Base-by-base conservation (phyloP, 2,329 filamentous ascomycete species). In the Ophiostoma sp. region DNA sequence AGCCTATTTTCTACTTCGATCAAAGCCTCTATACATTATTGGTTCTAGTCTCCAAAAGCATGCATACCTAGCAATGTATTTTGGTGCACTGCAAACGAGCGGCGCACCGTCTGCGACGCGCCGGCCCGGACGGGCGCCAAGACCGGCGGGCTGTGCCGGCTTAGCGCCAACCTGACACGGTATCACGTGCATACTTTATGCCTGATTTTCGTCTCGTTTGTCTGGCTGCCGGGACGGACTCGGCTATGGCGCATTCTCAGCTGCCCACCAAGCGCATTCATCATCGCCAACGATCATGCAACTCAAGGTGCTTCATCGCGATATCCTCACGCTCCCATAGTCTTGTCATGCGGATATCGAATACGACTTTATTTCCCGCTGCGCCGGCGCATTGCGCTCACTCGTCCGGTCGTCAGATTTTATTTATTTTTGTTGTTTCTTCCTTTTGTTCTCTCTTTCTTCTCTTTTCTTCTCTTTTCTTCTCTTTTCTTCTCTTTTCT, bases 161-260 rank as follows among this genome's bases (percentile, higher is more conserved):
- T 42, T 52, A 36, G 27, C 70, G 67, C 72, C 70, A 71, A 45
- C 42, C 36, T 64, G 36, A 68, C 72, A 69, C 72, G 72, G 0
- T 38, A 27, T 73, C 72, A 73, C 72, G 72, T 73, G 72, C 5
- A 4, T 1, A 63, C 65, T 70, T 65, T 69, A 44, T 45, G n/a
- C 40, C 41, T 18, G 41, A 47, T 45, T 12, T 2, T 18, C 27
- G 55, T 36, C 27, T 36, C 12, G 11, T 44, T 40, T 16, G 55
- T 3, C 27, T 27, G 18, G 55, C 27, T 38, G 42, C 27, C 27
- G 9, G n/a, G 49, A 7, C 45, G n/a, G 45, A 14, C 45, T 47
- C 2, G 42, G 45, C 45, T 16, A 47, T 47, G 49, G 18, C 47
- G 47, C 47, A 36, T 47, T 45, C 42, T 27, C 27, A 27, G 27